Conservation (phyloP, 2,329 filamentous ascomycete genomes). For the Emergomyces orientalis region DNA sequence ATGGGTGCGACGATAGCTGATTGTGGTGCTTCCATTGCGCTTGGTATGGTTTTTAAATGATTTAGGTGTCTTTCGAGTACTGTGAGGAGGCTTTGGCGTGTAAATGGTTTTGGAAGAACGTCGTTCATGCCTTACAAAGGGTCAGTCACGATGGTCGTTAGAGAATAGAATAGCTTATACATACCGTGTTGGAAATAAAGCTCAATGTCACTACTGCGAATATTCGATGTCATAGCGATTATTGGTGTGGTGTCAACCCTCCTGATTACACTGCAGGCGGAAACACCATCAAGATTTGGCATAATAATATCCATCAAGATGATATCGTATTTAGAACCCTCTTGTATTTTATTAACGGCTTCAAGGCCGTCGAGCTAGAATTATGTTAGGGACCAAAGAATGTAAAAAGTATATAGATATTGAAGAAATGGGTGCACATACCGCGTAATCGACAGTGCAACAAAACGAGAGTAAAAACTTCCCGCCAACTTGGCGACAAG, state of each 20-base stretch:
- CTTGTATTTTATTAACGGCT: constrained; percentile 76
- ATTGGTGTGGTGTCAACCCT: constrained; percentile 79
- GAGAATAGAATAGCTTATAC: constrained; percentile 21
- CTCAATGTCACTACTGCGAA: constrained; percentile 88
- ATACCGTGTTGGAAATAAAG: constrained; percentile 95
- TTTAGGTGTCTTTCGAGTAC: constrained; percentile 82
- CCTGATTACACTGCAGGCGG: constrained; percentile 84
- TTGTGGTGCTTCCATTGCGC: constrained; percentile 46
- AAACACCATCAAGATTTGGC: constrained; percentile 91
- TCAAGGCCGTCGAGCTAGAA: constrained; percentile 72
- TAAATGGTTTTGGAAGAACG: constrained; percentile 94
- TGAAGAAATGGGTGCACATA: constrained; percentile 32
- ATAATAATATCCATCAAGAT: constrained; percentile 95
- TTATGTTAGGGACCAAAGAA: constrained; percentile 10
- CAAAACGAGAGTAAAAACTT: constrained; percentile 59
- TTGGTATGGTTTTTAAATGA: constrained; percentile 63
- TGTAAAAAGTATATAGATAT: background rate
- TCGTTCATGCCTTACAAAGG: constrained; percentile 75
- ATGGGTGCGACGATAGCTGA: constrained; percentile 36
- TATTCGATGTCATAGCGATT: constrained; percentile 98
- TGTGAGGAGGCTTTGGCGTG: constrained; percentile 71
- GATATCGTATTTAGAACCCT: constrained; percentile 54
- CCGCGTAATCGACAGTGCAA: constrained; percentile 54
- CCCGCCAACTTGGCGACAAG: constrained; percentile 56
- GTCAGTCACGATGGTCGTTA: background rate